Evolutionary conservation across 352 stramenopile genomes (phyloP).

Genomic region (Pythium aquatile): DNA sequence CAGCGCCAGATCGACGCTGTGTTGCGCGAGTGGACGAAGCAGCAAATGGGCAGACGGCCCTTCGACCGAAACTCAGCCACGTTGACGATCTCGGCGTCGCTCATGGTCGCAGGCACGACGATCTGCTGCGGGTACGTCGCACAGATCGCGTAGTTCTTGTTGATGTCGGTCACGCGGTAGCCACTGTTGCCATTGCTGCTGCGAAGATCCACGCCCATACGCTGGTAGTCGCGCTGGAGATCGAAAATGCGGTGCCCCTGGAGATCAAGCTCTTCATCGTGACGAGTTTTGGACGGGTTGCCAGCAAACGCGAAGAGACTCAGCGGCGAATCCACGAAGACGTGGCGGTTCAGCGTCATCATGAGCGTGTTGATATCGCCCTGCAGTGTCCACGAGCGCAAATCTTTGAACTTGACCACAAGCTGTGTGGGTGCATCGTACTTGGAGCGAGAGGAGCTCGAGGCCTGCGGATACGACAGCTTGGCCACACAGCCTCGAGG

Average conservation of each 20-base stretch:
- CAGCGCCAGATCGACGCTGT: slow-evolving; percentile 79
- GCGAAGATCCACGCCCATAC: slow-evolving; percentile 63
- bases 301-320: slow-evolving; percentile 64
- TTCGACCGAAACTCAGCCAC: slow-evolving; percentile 85
- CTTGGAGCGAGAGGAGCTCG: slow-evolving; percentile 29
- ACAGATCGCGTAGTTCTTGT: slow-evolving; percentile 69
- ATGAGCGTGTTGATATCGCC: slow-evolving; percentile 67
- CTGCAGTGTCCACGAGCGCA: slow-evolving; percentile 64
- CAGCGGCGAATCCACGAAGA: slow-evolving; percentile 69
- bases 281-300: not conserved
- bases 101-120: slow-evolving; percentile 65
- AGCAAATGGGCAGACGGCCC: slow-evolving; percentile 78
- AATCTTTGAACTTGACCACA: slow-evolving; percentile 81
- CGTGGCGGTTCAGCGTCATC: slow-evolving; percentile 64
- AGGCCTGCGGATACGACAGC: slow-evolving; percentile 66
- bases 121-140: slow-evolving; percentile 78
- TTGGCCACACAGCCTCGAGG: slow-evolving; percentile 61
- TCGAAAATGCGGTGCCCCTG: slow-evolving; percentile 66
- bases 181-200: slow-evolving; percentile 26
- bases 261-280: slow-evolving; percentile 34
- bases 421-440: slow-evolving; percentile 48
- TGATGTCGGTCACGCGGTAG: slow-evolving; percentile 64
- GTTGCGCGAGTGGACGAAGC: slow-evolving; percentile 70
- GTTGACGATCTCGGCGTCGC: slow-evolving; percentile 55
- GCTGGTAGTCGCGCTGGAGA: slow-evolving; percentile 60